phyloP scores from a whole-genome alignment of 1,284 basidiomycete genomes.

The Boletus mariae region DNA sequence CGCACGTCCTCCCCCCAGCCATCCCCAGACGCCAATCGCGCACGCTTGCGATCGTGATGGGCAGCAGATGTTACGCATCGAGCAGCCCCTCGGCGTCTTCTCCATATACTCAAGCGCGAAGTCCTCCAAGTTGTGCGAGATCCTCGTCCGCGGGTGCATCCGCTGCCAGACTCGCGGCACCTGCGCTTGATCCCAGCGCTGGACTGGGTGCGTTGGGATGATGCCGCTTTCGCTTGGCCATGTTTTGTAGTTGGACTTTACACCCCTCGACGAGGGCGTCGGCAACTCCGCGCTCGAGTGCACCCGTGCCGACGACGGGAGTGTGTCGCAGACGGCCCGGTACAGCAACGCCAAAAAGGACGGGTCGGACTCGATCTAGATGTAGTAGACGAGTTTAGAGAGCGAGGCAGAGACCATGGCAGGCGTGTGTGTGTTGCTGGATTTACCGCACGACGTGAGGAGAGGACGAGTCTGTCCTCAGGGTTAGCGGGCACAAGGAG shows the following conservation, averaged over 20 bases:
- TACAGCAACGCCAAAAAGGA: constrained; percentile 32
- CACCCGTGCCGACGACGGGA: no score
- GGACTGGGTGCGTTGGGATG: not conserved
- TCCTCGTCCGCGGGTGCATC: constrained; percentile 30
- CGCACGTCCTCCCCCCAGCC: no score
- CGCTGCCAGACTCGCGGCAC: constrained; percentile 16
- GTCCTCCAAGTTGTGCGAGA: constrained; percentile 51
- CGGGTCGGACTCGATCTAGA: constrained; percentile 63
- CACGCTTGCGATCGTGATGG: no score
- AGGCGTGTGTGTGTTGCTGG: constrained; percentile 40
- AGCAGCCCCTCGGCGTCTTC: constrained; percentile 50
- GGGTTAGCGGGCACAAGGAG: not conserved
- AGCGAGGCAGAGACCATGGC: constrained; percentile 56
- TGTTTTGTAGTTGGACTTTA: no score
- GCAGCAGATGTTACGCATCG: constrained; percentile 32
- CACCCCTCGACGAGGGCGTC: no score
- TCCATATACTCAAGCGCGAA: constrained; percentile 72
- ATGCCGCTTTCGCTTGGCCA: constrained; percentile 31
- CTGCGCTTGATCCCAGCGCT: no score
- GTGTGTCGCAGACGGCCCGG: constrained; percentile 56
- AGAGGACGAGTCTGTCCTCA: constrained; percentile 62
- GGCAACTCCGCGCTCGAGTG: no score
- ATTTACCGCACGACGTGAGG: constrained; percentile 66
- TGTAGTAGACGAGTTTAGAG: constrained; percentile 61
- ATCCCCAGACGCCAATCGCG: constrained; percentile 32